Conservation (phyloP, 257 asterid species). For the Euphrasia confusa region DNA sequence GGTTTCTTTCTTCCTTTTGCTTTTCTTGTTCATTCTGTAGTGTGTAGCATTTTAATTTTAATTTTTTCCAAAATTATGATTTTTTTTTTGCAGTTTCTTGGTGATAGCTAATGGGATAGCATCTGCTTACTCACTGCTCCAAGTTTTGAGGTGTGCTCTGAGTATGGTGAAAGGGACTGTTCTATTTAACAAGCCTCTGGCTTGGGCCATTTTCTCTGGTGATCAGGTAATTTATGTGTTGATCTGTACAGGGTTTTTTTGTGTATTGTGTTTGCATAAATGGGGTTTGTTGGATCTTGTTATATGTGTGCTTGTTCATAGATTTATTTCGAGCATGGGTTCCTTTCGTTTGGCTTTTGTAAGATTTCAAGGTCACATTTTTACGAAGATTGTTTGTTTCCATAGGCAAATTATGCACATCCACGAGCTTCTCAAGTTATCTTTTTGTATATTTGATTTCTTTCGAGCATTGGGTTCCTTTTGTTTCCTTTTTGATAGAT, state of each 20-base stretch:
- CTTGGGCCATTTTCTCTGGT: background rate
- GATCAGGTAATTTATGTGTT: background rate
- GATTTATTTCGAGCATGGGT: conserved; percentile 13
- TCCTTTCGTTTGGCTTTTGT: no score
- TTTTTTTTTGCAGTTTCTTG: conserved; percentile 79
- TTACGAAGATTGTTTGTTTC: no score
- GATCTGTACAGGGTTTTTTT: no score
- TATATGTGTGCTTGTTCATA: background rate
- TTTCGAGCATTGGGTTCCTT: conserved; percentile 8
- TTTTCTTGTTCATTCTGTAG: background rate
- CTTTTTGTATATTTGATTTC: background rate
- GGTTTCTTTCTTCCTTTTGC: background rate
- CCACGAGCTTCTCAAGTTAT: no score
- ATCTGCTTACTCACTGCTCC: conserved; percentile 82
- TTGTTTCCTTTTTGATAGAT: no score
- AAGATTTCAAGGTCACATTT: no score
- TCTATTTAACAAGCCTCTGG: background rate
- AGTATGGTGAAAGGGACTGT: background rate
- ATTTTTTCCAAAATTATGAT: background rate
- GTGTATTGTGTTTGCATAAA: conserved; percentile 6
- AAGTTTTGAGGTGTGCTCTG: conserved; percentile 57
- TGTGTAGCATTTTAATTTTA: background rate
- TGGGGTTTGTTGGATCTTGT: background rate
- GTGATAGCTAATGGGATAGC: conserved; percentile 73
- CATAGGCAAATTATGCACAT: no score